These are phyloP conservation scores for Clonostachys byssicola DNA, from an alignment of 2,329 filamentous ascomycete species.

Conservation along the genomic window DNA sequence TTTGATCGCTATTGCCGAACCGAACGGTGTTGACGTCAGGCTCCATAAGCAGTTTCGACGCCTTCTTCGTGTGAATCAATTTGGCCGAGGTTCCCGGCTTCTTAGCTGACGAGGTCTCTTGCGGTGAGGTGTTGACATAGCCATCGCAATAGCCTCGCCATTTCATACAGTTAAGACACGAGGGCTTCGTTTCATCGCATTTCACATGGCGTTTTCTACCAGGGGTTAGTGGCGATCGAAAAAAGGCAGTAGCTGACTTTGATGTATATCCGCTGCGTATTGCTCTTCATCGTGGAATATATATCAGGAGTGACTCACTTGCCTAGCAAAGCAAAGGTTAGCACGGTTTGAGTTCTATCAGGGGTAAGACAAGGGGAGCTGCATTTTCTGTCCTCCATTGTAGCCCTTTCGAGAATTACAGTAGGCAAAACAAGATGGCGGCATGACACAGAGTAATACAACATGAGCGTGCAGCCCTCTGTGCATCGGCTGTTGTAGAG, in stretches of 20 bases:
- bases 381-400: not conserved
- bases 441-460: not conserved
- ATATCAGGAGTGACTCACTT: constrained; percentile 18
- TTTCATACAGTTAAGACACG: constrained; percentile 34
- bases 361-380: not conserved
- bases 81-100: constrained; percentile 8
- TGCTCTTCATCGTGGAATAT: too few relatives aligned
- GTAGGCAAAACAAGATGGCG: not conserved
- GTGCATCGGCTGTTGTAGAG: too few relatives aligned
- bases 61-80: constrained; percentile 21
- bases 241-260: too few relatives aligned
- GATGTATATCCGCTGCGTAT: too few relatives aligned
- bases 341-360: not conserved
- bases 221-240: not conserved
- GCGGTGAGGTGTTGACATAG: constrained; percentile 15
- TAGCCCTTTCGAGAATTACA: not conserved
- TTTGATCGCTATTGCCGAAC: constrained; percentile 25
- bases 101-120: constrained; percentile 4
- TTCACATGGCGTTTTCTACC: constrained; percentile 34
- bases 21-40: constrained; percentile 24
- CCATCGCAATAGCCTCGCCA: constrained; percentile 33
- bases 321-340: constrained; percentile 12
- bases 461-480: not conserved
- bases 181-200: constrained; percentile 34
- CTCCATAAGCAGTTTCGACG: constrained; percentile 20